Conservation (phyloP, 208 protist species). For the Porcisia hertigi region DNA sequence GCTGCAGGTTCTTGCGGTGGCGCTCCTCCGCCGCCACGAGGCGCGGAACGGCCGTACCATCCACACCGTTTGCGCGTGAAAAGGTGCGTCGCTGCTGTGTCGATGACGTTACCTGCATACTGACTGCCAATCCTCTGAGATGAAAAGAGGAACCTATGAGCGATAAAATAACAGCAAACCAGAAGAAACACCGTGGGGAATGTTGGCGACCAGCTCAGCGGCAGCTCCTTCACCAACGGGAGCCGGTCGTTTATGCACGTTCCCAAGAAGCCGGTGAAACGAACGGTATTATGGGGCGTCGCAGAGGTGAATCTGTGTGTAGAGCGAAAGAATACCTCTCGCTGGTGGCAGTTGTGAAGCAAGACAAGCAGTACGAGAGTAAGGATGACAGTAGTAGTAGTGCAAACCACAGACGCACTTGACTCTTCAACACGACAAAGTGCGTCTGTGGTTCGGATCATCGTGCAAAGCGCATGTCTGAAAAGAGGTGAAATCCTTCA, state of each 20-base stretch:
- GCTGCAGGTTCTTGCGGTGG: conserved; percentile 23
- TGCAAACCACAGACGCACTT: background rate
- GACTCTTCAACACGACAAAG: too few species aligned
- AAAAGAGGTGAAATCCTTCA: background rate
- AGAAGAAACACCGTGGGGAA: background rate
- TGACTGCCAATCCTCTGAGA: background rate
- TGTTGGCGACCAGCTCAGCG: background rate
- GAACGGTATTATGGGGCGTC: background rate
- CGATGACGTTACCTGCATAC: conserved; percentile 8
- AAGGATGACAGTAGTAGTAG: background rate
- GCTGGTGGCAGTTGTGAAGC: background rate
- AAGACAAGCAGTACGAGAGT: background rate
- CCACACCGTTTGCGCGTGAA: conserved; percentile 18
- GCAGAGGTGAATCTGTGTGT: background rate
- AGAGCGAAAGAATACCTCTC: background rate
- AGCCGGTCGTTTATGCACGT: background rate
- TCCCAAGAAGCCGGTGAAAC: background rate
- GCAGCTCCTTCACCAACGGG: background rate
- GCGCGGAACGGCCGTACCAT: conserved; percentile 8
- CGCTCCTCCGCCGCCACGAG: conserved; percentile 25
- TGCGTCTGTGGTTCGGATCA: background rate
- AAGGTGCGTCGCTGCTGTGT: conserved; percentile 17
- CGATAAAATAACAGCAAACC: background rate
- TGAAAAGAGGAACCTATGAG: background rate
- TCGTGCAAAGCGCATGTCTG: background rate